Conservation (phyloP, 2,329 filamentous ascomycete genomes). For the Fusarium goolgardi region DNA sequence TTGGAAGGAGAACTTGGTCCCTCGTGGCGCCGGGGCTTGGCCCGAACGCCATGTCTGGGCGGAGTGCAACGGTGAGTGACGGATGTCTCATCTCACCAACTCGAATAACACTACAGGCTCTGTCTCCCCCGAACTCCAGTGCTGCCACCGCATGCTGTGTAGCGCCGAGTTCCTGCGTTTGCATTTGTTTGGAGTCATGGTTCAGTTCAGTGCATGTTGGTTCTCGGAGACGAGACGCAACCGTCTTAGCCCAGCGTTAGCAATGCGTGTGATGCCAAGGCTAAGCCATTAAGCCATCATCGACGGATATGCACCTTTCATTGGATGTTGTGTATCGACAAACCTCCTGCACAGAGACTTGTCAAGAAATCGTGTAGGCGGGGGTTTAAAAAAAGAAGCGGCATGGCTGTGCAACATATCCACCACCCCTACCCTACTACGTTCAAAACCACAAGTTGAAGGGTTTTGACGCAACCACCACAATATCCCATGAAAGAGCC, state of each 20-base stretch:
- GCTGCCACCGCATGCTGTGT: constrained; percentile 39
- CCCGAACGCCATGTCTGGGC: constrained; percentile 34
- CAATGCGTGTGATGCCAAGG: neutral
- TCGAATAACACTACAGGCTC: constrained; percentile 23
- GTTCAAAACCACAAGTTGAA: neutral
- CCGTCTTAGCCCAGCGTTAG: constrained; percentile 29
- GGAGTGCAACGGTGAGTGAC: constrained; percentile 40
- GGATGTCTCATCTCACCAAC: constrained; percentile 30
- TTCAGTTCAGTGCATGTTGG: constrained; percentile 36
- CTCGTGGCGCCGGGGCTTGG: constrained; percentile 39
- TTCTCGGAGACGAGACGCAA: constrained; percentile 32
- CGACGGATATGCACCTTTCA: constrained; percentile 30
- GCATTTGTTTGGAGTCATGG: constrained; percentile 30
- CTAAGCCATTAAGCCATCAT: constrained; percentile 36
- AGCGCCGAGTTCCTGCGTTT: constrained; percentile 45
- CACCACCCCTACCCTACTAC: neutral
- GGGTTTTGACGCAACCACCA: constrained; percentile 7
- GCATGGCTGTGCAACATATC: constrained; percentile 46
- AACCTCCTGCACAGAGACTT: constrained; percentile 24
- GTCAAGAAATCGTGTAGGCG: constrained; percentile 22
- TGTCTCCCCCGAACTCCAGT: constrained; percentile 19
- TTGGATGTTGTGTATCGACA: constrained; percentile 37
- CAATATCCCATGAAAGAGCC: neutral
- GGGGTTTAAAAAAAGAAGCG: constrained; percentile 48
- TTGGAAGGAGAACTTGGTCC: constrained; percentile 20